These are phyloP conservation scores for Pythium vanterpoolii DNA, from an alignment of 352 stramenopile species.

Conservation along the genomic window DNA sequence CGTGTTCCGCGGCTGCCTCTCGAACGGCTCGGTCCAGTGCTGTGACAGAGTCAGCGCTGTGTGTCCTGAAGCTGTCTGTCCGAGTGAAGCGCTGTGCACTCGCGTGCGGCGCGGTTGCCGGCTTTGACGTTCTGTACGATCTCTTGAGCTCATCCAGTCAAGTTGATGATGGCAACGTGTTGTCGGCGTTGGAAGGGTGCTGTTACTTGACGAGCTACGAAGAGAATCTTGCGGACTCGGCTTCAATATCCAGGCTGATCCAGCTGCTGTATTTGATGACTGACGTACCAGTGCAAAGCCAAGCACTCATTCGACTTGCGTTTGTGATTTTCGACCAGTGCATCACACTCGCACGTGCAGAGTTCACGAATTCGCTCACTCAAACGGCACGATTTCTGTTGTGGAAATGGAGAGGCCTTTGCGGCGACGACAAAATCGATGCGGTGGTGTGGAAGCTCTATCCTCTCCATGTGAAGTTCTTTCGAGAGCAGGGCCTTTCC, in stretches of 20 bases:
- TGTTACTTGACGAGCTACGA: conserved; percentile 35
- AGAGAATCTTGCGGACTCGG: conserved; percentile 19
- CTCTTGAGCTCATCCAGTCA: conserved; percentile 33
- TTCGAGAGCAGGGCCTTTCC: not conserved
- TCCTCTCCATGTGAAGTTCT: not conserved
- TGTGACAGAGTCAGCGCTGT: conserved; percentile 20
- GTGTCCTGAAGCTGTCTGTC: conserved; percentile 29
- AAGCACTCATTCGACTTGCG: conserved; percentile 19
- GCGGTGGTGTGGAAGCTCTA: conserved; percentile 30
- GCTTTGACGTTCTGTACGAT: conserved; percentile 29
- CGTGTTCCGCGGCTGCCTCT: too few relatives aligned
- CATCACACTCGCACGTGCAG: conserved; percentile 15
- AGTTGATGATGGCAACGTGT: conserved; percentile 20
- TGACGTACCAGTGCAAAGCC: conserved; percentile 6
- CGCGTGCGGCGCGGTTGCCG: conserved; percentile 21
- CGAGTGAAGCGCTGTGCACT: conserved; percentile 29
- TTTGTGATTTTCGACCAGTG: conserved; percentile 40
- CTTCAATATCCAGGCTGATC: conserved; percentile 19
- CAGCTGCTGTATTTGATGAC: conserved; percentile 32
- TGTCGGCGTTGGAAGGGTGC: conserved; percentile 34
- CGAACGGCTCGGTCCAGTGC: not conserved
- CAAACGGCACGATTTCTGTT: conserved; percentile 32
- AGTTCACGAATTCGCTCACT: conserved; percentile 26
- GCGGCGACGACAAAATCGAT: conserved; percentile 22
- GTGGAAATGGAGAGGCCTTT: conserved; percentile 18